phyloP scores from a whole-genome alignment of 2,329 filamentous ascomycete species.

The Fusarium sp. region DNA sequence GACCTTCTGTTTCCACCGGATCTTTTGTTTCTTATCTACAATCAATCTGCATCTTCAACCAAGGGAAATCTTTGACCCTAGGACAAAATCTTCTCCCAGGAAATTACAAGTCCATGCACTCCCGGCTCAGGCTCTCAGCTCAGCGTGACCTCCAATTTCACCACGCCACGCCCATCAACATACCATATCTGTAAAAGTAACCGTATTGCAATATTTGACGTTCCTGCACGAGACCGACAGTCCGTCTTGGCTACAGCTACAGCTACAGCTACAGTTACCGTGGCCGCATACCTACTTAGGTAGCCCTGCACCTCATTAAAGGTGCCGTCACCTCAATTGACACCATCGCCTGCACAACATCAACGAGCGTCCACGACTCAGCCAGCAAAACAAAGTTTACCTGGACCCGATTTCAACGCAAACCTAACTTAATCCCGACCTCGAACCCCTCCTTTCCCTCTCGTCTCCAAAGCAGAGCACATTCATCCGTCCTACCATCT shows the following conservation, averaged over 20 bases:
- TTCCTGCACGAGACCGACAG: slow-evolving; percentile 12
- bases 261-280: neutral
- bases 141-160: slow-evolving; percentile 30
- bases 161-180: slow-evolving; percentile 31
- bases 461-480: neutral
- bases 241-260: neutral
- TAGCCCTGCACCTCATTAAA: neutral
- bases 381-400: slow-evolving; percentile 17
- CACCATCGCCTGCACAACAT: neutral
- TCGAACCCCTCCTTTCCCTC: neutral
- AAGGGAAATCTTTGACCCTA: slow-evolving; percentile 4
- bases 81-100: neutral
- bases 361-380: neutral
- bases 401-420: slow-evolving; percentile 3
- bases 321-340: neutral
- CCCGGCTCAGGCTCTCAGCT: slow-evolving; percentile 14
- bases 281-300: neutral
- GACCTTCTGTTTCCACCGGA: neutral
- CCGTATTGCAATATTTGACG: slow-evolving; percentile 16
- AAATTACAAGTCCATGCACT: slow-evolving; percentile 35
- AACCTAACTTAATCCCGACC: slow-evolving; percentile 7
- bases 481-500: neutral
- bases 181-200: slow-evolving; percentile 25
- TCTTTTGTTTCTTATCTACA: neutral
- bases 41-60: neutral